Base-by-base conservation (phyloP, 139 green algal species). In the Nannochloris sp. region DNA sequence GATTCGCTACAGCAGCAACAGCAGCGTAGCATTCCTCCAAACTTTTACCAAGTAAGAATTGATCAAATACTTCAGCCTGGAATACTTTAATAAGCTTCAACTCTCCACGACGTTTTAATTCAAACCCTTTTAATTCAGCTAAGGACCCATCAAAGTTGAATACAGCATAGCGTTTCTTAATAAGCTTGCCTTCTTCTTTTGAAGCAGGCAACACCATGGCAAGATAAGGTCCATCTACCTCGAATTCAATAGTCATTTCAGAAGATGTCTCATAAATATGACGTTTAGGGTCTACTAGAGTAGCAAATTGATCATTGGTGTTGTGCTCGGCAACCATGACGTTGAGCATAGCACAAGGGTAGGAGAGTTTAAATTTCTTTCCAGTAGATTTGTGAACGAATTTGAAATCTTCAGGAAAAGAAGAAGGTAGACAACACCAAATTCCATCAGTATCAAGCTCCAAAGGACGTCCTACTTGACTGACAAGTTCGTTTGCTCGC, bases 21-120 rank as follows among this genome's bases (percentile, higher is more conserved):
- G 89, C 83, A 3, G 48, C 79, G 71, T 99, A 99, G 80, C 89
- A 97, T 73, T 95, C 83, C 42, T 85, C 72, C 62, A 97, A 79
- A 1, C 71, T 92, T 60, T 45, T 54, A 29, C 93, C 93, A 10
- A 80, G 67, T 44, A 99, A 80, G 63, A 99, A 99, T 60, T 92
- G 73, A 58, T 90, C 81, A 80, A 99, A 99, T 42, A 99, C 87
- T 79, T 96, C 72, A 55, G 46, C 67, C 51, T 76, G 70, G 78
- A 99, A 99, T 23, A 93, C 76, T 82, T 99, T 99, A 77, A 99
- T 95, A 6, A 99, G 84, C 85, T 99, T 97, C 12, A 99, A 87
- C 88, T 99, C 93, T 2, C 93, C 93, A 15, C 93, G 81, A 1
- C 93, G 83, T 81, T 98, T 97, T 19, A 97, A 72, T 82, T 95